phyloP scores from a whole-genome alignment of 169 alveolate genomes.

The Babesia microti region DNA sequence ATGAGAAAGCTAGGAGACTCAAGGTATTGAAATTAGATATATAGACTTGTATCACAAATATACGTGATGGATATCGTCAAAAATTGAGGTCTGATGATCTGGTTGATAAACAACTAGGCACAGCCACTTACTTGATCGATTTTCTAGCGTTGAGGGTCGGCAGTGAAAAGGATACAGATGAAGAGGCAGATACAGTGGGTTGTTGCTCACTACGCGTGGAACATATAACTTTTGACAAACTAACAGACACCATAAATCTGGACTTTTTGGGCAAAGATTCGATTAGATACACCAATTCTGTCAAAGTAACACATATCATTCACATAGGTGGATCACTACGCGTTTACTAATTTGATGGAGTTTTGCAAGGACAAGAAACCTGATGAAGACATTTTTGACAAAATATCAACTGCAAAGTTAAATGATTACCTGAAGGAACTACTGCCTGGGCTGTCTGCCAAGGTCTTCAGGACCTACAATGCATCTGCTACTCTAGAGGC shows the following conservation, averaged over 20 bases:
- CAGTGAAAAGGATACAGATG: constrained; percentile 95
- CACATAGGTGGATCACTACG: constrained; percentile 59
- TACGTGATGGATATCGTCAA: constrained; percentile 78
- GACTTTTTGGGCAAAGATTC: constrained; percentile 96
- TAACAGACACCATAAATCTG: constrained; percentile 48
- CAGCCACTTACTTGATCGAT: constrained; percentile 96
- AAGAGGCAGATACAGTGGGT: constrained; percentile 99
- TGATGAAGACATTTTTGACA: constrained; percentile 84
- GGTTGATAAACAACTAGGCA: constrained; percentile 86
- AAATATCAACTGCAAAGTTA: constrained; percentile 69
- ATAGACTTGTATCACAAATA: constrained; percentile 64
- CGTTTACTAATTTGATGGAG: constrained; percentile 62
- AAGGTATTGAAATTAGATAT: constrained; percentile 37
- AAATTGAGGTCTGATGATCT: constrained; percentile 69
- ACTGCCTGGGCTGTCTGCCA: constrained; percentile 96
- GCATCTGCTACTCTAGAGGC: constrained; percentile 93
- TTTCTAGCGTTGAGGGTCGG: constrained; percentile 98
- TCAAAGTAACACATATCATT: constrained; percentile 42
- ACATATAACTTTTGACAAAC: constrained; percentile 75
- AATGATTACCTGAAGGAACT: constrained; percentile 90
- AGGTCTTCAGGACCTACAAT: constrained; percentile 98
- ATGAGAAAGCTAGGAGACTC: constrained; percentile 90
- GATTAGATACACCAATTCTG: constrained; percentile 90
- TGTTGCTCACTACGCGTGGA: constrained; percentile 96
- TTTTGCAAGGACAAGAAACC: constrained; percentile 78